A percentile compares a stretch with the other conserved stretches of the same genome.
These are phyloP conservation scores for Cyberlindnera bimundalis DNA, from an alignment of 805 yeast genomes.

Conservation along the genomic window DNA sequence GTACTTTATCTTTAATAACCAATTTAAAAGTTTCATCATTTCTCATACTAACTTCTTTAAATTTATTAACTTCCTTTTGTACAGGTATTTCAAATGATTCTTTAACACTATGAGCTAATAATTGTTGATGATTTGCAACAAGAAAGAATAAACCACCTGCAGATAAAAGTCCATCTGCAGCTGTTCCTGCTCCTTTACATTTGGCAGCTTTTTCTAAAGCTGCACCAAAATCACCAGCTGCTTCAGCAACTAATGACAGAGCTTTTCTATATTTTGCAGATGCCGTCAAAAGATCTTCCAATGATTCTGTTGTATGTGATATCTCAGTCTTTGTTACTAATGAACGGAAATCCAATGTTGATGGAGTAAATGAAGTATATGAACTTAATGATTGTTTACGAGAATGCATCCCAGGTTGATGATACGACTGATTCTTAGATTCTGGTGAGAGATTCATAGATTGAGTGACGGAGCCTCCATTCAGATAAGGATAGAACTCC, in stretches of 20 bases:
- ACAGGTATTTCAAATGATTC: slow-evolving; percentile 56
- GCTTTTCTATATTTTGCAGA: slow-evolving; percentile 46
- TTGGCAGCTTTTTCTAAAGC: slow-evolving; percentile 64
- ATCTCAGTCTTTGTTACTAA: slow-evolving; percentile 61
- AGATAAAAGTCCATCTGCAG: slow-evolving; percentile 60
- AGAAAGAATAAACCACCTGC: slow-evolving; percentile 78
- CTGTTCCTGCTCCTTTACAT: slow-evolving; percentile 56
- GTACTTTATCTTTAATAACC: slow-evolving; percentile 50
- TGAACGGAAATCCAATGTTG: slow-evolving; percentile 57
- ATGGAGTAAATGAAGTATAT: slow-evolving; percentile 27
- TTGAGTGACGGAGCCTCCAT: slow-evolving; percentile 16
- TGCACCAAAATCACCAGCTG: slow-evolving; percentile 68
- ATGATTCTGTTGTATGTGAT: slow-evolving; percentile 43
- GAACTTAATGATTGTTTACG: slow-evolving; percentile 25
- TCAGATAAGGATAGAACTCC: slow-evolving; percentile 29
- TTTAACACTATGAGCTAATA: slow-evolving; percentile 56
- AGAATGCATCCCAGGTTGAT: slow-evolving; percentile 6
- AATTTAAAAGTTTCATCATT: slow-evolving; percentile 53
- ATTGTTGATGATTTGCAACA: slow-evolving; percentile 72
- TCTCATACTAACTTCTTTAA: slow-evolving; percentile 39
- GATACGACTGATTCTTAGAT: not conserved
- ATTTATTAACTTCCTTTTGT: slow-evolving; percentile 38
- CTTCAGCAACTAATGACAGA: slow-evolving; percentile 44
- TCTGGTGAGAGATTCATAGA: not conserved
- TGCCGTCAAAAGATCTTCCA: slow-evolving; percentile 44